Base-by-base conservation (phyloP, 768 basidiomycete species). In the Gyrodon lividus region DNA sequence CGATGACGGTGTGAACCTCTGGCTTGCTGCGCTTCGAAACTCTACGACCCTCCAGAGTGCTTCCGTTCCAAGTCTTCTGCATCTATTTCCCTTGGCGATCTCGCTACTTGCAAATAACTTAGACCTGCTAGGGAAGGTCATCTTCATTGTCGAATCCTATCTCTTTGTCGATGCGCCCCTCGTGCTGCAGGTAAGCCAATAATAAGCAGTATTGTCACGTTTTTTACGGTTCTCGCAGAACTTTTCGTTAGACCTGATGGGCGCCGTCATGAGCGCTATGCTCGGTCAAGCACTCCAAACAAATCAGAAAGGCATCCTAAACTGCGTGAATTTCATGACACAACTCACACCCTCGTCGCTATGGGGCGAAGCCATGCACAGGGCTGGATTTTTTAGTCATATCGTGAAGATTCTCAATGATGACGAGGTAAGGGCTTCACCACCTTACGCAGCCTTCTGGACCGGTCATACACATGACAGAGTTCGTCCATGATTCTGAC, bases 281-380 rank as follows among this genome's bases (percentile, higher is more conserved):
- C 68, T 70, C 37, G 77, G 77, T 43, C 70, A 77, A 20, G 72
- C 79, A 33, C 72, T 79, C 35, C 61, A 68, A 24, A 59, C 73
- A 3, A 91, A 92, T 58, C 71, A 82, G 48, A 84, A 80, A 55
- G 79, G 84, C 34, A 70, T 92, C 64, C 59, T 90, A n/a, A 72
- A 77, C 31, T 68, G 80, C 14, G 59, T 92, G 9, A 75, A 77
- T 56, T 64, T 89, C 14, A 69, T 89, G 41, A 66, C 86, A 35
- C 89, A 90, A 65, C 56, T 84, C 2, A 70, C 85, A 2, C 85
- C 87, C 4, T 73, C 86, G 0, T 60, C 67, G 1, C 55, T 81
- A 3, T 95, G 91, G 89, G 89, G 81, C 0, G 83, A 83, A 60
- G 69, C 87, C 3, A 69, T 95, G 65, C 87, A 93, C 60, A 68